These are phyloP conservation scores for Ophiocordyceps unilateralis DNA, from an alignment of 2,329 filamentous ascomycete genomes.

Conservation along the genomic window DNA sequence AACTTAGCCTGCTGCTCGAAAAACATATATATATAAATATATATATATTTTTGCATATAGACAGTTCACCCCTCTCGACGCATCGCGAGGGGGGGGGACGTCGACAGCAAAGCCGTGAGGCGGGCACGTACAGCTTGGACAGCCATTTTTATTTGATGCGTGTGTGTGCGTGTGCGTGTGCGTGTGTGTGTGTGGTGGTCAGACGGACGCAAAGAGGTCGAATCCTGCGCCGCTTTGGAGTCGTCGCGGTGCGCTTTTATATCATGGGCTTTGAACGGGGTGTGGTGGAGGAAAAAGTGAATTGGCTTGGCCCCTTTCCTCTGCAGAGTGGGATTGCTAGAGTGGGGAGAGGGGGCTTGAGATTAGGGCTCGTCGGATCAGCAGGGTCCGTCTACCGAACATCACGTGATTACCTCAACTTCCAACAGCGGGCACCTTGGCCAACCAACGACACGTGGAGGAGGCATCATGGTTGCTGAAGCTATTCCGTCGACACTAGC, in stretches of 20 bases:
- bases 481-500: neutral
- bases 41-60: no score
- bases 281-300: neutral
- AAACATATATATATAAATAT: no score
- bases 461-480: no score
- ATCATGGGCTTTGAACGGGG: slow-evolving; percentile 1
- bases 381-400: neutral
- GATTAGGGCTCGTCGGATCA: slow-evolving; percentile 18
- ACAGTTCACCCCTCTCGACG: neutral
- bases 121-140: slow-evolving; percentile 67
- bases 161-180: neutral
- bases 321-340: slow-evolving; percentile 8
- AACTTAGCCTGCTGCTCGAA: slow-evolving; percentile 96
- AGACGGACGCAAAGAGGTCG: slow-evolving; percentile 41
- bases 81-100: slow-evolving; percentile 14
- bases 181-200: neutral
- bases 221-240: slow-evolving; percentile 58
- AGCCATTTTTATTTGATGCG: slow-evolving; percentile 49
- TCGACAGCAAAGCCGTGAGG: slow-evolving; percentile 88
- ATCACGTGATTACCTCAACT: neutral
- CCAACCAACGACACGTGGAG: no score
- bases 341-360: slow-evolving; percentile 5
- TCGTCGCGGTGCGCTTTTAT: slow-evolving; percentile 1
- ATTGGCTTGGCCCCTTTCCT: neutral
- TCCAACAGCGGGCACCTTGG: no score